Percentiles rank a stretch among this genome's conserved stretches.
These are phyloP conservation scores for Pseudoscleropodium purum DNA, from an alignment of 225 moss, liverwort and hornwort species.

Conservation along the genomic window DNA sequence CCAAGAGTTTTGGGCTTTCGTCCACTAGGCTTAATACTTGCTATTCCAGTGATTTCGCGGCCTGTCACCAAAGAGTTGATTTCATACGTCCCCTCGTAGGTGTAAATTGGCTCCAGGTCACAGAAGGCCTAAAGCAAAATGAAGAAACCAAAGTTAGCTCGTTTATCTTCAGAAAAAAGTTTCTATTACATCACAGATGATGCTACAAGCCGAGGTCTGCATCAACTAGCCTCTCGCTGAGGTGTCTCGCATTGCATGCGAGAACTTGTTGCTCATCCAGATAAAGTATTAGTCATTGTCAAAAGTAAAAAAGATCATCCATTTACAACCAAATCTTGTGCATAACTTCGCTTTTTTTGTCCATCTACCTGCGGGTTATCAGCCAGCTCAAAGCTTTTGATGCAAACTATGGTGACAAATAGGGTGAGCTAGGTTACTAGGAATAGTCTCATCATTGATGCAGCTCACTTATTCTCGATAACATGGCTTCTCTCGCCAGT, in stretches of 20 bases:
- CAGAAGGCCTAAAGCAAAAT: slow-evolving; percentile 69
- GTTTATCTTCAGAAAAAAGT: neutral
- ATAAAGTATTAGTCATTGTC: neutral
- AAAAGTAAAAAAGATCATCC: neutral
- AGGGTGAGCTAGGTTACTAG: neutral
- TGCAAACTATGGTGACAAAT: neutral
- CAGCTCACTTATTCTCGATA: neutral
- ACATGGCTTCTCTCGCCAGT: neutral
- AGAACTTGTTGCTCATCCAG: neutral
- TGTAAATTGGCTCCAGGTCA: slow-evolving; percentile 96
- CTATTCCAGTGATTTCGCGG: slow-evolving; percentile 82
- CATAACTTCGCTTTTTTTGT: neutral
- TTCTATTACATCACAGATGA: neutral
- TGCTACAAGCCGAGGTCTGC: neutral
- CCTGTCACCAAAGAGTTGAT: slow-evolving; percentile 80
- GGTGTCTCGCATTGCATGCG: neutral
- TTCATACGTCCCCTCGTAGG: slow-evolving; percentile 96
- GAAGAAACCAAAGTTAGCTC: neutral
- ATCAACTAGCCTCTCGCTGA: neutral
- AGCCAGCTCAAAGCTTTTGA: neutral
- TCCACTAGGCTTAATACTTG: slow-evolving; percentile 66
- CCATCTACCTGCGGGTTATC: neutral
- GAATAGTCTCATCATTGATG: neutral
- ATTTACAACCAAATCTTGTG: neutral
- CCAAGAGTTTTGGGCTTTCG: slow-evolving; percentile 8